Evolutionary conservation across 768 basidiomycete species (phyloP), one percentile per base, ranked within the genome.

Genomic region (Russula brevipes): DNA sequence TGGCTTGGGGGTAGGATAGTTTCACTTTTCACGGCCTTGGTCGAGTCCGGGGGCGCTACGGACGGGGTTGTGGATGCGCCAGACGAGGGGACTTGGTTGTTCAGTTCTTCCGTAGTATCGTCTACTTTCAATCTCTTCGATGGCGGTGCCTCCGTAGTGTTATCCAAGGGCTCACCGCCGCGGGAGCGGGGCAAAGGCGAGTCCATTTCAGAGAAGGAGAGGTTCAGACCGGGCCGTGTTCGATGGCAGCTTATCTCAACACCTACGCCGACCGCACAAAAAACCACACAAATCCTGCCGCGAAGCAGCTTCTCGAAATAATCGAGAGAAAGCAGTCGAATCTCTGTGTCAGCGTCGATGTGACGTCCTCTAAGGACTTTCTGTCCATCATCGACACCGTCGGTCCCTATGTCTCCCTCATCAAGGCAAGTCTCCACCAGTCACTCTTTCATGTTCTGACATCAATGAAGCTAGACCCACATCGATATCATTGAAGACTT

Each of bases 401-500:
- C 60, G 97, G 92, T 10, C 89, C 91, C 11, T 87, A 86, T 70
- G 86, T 91, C 70, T 97, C 94, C 81, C 85, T 97, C 65, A 85
- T 98, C 80, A 98, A 98, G 89, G 96, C 80, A 83, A 76, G 66
- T 66, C 59, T 55, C 39, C 12, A 53, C 64, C 59, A n/a, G 45
- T 2, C 31, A 31, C 4, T 17, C 14, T n/a, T 19, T 8, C 4
- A 24, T 17, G 5, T 38, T 66, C 78, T 66, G 33, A 67, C 19
- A 35, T 31, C 19, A 24, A 39, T 47, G 55, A 68, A 58, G 52
- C 61, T 38, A 98, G 97, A 98, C 97, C 0, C 97, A 99, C 71
- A 83, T 98, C 67, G 97, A 99, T 74, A 89, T 99, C 68, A 80
- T 99, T 60, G 88, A 94, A 68, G 94, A 98, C 76, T 98, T 94